phyloP scores from a whole-genome alignment of 306 rosid genomes.

The Cucurbita moschata region DNA sequence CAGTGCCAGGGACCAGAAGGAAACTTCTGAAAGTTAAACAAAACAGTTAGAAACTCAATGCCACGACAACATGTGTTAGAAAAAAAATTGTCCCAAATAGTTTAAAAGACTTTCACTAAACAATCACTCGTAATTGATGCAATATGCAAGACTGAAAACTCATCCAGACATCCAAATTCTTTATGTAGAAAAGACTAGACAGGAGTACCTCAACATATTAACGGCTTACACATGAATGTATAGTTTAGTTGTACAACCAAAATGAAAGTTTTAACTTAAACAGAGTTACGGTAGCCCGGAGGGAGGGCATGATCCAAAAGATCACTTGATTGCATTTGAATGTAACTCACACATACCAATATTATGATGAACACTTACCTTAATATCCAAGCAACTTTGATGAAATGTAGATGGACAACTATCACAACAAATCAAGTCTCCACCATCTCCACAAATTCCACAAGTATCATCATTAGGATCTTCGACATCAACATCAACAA shows the following conservation, averaged over 20 bases:
- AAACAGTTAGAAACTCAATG: slow-evolving; percentile 1
- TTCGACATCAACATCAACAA: slow-evolving; percentile 56
- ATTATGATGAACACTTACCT: slow-evolving; percentile 25
- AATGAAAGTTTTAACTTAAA: not conserved
- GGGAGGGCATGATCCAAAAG: not conserved
- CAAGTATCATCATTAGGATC: slow-evolving; percentile 97
- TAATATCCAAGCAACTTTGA: slow-evolving; percentile 69
- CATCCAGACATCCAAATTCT: not conserved
- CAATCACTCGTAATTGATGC: not conserved
- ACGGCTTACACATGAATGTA: not conserved
- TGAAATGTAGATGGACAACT: slow-evolving; percentile 96
- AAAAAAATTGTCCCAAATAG: not conserved
- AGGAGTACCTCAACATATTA: not conserved
- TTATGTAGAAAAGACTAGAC: not conserved
- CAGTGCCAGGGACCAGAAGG: slow-evolving; percentile 95
- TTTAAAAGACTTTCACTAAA: not conserved
- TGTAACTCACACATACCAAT: not conserved
- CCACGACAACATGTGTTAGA: not conserved
- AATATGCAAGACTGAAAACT: not conserved
- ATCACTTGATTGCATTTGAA: not conserved
- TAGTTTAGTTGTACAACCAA: not conserved
- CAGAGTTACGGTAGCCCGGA: not conserved
- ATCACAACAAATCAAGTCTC: slow-evolving; percentile 89
- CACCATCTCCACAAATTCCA: slow-evolving; percentile 96
- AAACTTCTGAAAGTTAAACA: slow-evolving; percentile 48